Percentiles rank a stretch among this genome's conserved stretches.
phyloP scores from a whole-genome alignment of 2,329 filamentous ascomycete genomes.

The Trichoderma sp. region DNA sequence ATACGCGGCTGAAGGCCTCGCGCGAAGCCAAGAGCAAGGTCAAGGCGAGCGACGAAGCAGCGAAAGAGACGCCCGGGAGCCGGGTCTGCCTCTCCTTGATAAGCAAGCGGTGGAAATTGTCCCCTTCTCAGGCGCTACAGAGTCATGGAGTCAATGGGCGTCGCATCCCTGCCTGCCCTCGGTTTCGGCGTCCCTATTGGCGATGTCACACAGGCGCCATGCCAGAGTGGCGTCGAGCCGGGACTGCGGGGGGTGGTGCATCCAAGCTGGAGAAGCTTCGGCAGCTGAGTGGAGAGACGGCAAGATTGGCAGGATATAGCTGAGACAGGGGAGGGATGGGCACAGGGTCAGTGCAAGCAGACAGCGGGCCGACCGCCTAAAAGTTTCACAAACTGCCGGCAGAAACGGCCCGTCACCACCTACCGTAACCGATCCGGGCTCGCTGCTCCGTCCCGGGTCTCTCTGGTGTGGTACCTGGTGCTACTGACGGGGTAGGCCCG shows the following conservation, averaged over 20 bases:
- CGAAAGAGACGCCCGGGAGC: background rate
- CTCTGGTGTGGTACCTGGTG: too few species aligned
- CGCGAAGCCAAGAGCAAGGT: background rate
- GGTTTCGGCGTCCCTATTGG: conserved; percentile 19
- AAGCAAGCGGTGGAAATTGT: background rate
- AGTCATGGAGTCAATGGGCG: background rate
- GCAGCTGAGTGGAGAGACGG: conserved; percentile 11
- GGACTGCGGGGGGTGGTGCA: conserved; percentile 16
- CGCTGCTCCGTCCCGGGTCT: background rate
- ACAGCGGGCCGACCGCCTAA: background rate
- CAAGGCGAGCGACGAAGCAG: background rate
- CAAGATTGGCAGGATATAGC: background rate
- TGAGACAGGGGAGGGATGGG: background rate
- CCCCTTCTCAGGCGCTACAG: background rate
- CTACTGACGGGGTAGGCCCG: too few species aligned
- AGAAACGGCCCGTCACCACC: conserved; percentile 2
- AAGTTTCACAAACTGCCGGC: conserved; percentile 6
- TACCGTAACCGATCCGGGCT: background rate
- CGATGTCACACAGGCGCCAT: background rate
- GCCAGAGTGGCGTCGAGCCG: conserved; percentile 15
- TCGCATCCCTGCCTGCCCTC: background rate
- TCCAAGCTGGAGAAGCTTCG: background rate
- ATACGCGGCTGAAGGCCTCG: background rate
- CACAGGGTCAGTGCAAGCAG: too few species aligned
- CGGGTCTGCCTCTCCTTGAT: background rate